A percentile compares a stretch with the other conserved stretches of the same genome.
Conservation (phyloP, 1,284 basidiomycete species). For the Fomitopsis schrenkii region DNA sequence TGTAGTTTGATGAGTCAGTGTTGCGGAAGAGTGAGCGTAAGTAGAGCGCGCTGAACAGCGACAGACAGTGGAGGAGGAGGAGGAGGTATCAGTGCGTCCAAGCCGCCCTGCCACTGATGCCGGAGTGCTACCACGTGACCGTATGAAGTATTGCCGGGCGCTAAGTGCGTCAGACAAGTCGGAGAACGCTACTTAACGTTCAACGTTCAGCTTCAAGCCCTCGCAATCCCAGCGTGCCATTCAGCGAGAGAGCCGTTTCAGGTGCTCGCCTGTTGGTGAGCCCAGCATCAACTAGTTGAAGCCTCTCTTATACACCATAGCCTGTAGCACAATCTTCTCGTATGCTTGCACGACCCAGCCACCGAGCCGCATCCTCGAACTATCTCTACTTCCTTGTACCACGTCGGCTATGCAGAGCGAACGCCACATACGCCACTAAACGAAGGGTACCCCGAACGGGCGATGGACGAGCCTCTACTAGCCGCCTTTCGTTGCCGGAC, state of each 20-base stretch:
- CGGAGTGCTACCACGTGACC: background rate
- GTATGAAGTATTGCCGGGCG: background rate
- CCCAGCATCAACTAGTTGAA: too few species aligned
- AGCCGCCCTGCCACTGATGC: too few species aligned
- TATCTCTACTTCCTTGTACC: conserved; percentile 26
- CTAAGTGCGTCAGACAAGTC: too few species aligned
- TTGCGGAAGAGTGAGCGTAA: background rate
- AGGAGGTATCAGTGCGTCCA: too few species aligned
- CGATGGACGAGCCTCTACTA: background rate
- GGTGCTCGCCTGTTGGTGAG: background rate
- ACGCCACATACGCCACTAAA: background rate
- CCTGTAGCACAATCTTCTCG: background rate
- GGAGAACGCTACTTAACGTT: too few species aligned
- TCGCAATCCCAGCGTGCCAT: too few species aligned
- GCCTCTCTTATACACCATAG: too few species aligned
- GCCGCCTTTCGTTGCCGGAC: conserved; percentile 1
- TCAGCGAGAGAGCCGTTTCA: background rate
- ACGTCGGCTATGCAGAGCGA: conserved; percentile 5
- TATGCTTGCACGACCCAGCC: conserved; percentile 17
- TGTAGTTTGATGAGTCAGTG: conserved; percentile 6
- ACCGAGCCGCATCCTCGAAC: conserved; percentile 13
- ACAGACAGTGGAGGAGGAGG: background rate
- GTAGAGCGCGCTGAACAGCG: background rate
- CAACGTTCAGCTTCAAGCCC: too few species aligned
- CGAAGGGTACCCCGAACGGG: background rate